Base-by-base conservation (phyloP, 1,284 basidiomycete species). In the Ganoderma sp. region DNA sequence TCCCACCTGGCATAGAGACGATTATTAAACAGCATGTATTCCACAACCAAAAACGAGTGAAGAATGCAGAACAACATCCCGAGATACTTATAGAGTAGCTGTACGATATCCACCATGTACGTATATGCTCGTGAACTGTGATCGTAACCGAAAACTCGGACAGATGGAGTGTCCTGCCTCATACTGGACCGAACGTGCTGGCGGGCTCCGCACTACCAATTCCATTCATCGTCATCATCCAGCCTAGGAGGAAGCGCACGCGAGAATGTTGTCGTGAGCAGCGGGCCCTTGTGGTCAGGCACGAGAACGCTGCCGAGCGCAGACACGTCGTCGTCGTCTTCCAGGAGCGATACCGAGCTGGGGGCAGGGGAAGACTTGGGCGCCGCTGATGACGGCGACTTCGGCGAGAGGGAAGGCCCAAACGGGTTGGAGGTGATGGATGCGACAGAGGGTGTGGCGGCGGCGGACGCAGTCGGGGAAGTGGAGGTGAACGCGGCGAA, bases 191-290 rank as follows among this genome's bases (percentile, higher is more conserved):
- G 48, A 52, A 52, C n/a, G 48, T 25, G 48, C 48, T 52, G 48
- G 22, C 48, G 15, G 28, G 9, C 41, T 64, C 19, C n/a, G 22
- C 50, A 59, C 69, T 73, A 89, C 88, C 88, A 89, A 73, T 89
- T 89, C 88, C 88, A 89, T 62, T 87, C 86, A 41, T 88, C 86
- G 58, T 87, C 85, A 57, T 86, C 84, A 34, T 83, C 82, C 42
- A 78, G 59, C 54, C 67, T 50, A 60, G 37, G 2, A 25, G 48
- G 48, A 52, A 52, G 48, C 67, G 61, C 67, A 57, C 63, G 71
- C 60, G 64, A 14, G 48, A 52, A 52, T 66, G 58, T 37, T 15
- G 58, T 61, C 22, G 59, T 50, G 32, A 64, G 64, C 32, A 72
- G 67, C 25, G 58, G 39, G 39, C 58, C 37, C 43, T 71, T 73